Percentiles rank a stretch among this genome's conserved stretches.
phyloP scores from a whole-genome alignment of 2,329 filamentous ascomycete species.

The Cladosporium sp. region DNA sequence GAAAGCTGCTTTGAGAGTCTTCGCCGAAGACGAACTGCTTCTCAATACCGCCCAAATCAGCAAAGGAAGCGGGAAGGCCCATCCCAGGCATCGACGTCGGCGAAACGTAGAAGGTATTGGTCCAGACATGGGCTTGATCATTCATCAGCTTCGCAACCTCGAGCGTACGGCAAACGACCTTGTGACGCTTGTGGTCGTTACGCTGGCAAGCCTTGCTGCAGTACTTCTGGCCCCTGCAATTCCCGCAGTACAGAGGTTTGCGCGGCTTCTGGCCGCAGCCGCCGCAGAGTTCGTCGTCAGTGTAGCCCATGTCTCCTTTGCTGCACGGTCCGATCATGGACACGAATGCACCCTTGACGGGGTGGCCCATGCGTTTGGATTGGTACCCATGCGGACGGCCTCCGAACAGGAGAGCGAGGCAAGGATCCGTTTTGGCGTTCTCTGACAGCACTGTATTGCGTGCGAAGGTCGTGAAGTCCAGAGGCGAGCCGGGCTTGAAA shows the following conservation, averaged over 20 bases:
- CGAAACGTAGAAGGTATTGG: too few relatives aligned
- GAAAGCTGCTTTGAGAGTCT: too few relatives aligned
- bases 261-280: not conserved
- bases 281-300: not conserved
- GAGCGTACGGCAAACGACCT: not conserved
- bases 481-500: not conserved
- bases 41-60: too few relatives aligned
- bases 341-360: not conserved
- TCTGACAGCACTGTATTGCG: not conserved
- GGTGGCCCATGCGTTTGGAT: not conserved
- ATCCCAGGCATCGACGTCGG: too few relatives aligned
- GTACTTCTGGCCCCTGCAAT: slow-evolving; percentile 2
- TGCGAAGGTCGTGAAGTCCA: slow-evolving; percentile 2
- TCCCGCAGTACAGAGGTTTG: not conserved
- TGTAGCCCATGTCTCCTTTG: not conserved
- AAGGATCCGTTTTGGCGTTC: not conserved
- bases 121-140: not conserved
- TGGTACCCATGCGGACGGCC: not conserved
- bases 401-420: not conserved
- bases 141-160: not conserved
- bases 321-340: not conserved
- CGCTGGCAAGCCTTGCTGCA: slow-evolving; percentile 1
- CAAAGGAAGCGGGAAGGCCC: too few relatives aligned
- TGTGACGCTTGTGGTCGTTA: not conserved
- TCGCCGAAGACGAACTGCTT: too few relatives aligned